Evolutionary conservation across 768 basidiomycete genomes (phyloP), one percentile per base, ranked within the genome.

Genomic region (Tephrocybe sp.): DNA sequence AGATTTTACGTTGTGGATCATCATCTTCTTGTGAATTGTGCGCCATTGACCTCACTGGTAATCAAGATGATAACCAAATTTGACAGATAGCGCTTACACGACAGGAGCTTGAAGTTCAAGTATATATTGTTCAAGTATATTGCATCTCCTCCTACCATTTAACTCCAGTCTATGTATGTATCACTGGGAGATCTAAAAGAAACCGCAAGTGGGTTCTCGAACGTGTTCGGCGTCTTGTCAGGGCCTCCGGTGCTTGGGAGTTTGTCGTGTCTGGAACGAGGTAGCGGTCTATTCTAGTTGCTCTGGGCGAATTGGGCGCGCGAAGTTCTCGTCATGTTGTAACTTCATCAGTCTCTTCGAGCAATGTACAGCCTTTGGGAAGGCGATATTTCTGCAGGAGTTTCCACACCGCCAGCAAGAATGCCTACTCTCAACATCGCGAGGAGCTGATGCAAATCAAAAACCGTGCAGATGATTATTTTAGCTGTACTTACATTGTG

Each of bases 341-440:
- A n/a, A n/a, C n/a, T n/a, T n/a, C n/a, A 44, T 18, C 34, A 41
- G 37, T 23, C 53, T 44, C 60, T 59, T 42, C 67, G 61, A 64
- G 72, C 65, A 71, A 73, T 50, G 72, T 64, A 65, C 54, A 81
- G 65, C 42, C 66, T 68, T 56, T 77, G 74, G 12, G 74, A 68
- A 18, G 75, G 75, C 38, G 84, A 76, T 23, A 81, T 66, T 32
- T 69, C 70, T 30, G 76, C 63, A 9, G 73, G 73, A 33, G 73
- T 73, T 65, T 87, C 84, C 57, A 83, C 75, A 33, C 86, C 85
- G 8, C 84, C 86, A 34, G 77, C 75, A 39, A 88, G 72, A 48
- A 84, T 74, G 53, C 84, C 86, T 57, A 85, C 80, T n/a, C 86
- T 77, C 83, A 85, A 84, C 84, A 88, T 88, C 0, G 88, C 76